Percentiles rank a stretch among this genome's conserved stretches.
Conservation (phyloP, 2,329 filamentous ascomycete genomes). For the Triangularia verruculosa region DNA sequence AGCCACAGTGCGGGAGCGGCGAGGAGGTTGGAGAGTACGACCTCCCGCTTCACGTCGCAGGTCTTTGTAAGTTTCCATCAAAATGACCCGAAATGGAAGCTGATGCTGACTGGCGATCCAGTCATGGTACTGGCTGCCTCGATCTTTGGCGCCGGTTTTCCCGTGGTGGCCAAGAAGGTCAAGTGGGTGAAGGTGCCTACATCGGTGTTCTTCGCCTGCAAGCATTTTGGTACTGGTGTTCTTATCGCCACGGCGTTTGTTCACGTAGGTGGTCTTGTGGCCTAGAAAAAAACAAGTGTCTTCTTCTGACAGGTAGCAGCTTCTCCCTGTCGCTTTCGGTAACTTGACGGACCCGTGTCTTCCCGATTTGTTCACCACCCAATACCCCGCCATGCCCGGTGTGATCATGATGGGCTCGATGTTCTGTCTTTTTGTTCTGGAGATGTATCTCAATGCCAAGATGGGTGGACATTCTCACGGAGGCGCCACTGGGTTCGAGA, state of each 20-base stretch:
- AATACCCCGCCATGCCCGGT: slow-evolving; percentile 61
- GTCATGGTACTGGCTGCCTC: slow-evolving; percentile 42
- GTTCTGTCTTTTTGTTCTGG: slow-evolving; percentile 59
- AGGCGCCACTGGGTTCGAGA: slow-evolving; percentile 47
- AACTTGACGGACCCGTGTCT: slow-evolving; percentile 53
- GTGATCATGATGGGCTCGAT: slow-evolving; percentile 64
- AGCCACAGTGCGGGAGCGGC: slow-evolving; percentile 41
- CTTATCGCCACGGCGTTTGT: slow-evolving; percentile 72
- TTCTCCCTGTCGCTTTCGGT: slow-evolving; percentile 59
- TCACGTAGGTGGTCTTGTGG: slow-evolving; percentile 48
- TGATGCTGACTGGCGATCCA: slow-evolving; percentile 23
- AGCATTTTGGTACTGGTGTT: slow-evolving; percentile 68
- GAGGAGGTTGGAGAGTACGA: slow-evolving; percentile 41
- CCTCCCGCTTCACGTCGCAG: slow-evolving; percentile 40
- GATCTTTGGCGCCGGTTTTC: slow-evolving; percentile 48
- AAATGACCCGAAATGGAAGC: not conserved
- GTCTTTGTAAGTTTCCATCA: slow-evolving; percentile 39
- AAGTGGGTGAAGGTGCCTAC: slow-evolving; percentile 56
- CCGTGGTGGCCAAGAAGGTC: slow-evolving; percentile 53
- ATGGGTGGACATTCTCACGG: slow-evolving; percentile 54
- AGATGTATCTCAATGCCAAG: slow-evolving; percentile 60
- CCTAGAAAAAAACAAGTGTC: not conserved
- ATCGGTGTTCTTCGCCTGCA: slow-evolving; percentile 59
- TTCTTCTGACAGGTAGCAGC: slow-evolving; percentile 30
- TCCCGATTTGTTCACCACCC: slow-evolving; percentile 55